phyloP scores from a whole-genome alignment of 2,329 filamentous ascomycete genomes.

The Periconia sp. region DNA sequence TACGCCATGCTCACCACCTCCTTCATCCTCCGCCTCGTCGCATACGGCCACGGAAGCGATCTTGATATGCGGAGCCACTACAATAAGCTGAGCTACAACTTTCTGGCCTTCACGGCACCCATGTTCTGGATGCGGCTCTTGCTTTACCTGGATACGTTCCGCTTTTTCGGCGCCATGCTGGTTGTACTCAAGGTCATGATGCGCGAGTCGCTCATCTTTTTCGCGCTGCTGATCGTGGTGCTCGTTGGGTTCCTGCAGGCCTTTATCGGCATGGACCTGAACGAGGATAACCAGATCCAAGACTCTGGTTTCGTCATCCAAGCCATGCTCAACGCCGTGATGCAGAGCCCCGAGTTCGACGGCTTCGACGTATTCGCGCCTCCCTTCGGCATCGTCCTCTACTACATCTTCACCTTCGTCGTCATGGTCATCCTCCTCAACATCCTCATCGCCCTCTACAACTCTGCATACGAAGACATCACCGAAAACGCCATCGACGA shows the following conservation, averaged over 20 bases:
- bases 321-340: conserved; percentile 84
- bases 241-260: conserved; percentile 87
- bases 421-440: conserved; percentile 96
- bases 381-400: conserved; percentile 91
- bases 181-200: conserved; percentile 81
- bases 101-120: conserved; percentile 87
- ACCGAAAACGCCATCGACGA: conserved; percentile 92
- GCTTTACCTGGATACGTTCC: conserved; percentile 88
- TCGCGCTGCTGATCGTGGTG: conserved; percentile 82
- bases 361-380: conserved; percentile 89
- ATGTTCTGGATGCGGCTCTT: conserved; percentile 96
- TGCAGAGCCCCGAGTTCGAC: conserved; percentile 87
- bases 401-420: conserved; percentile 97
- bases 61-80: conserved; percentile 59
- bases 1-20: conserved; percentile 79
- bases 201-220: conserved; percentile 84
- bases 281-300: conserved; percentile 62
- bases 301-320: conserved; percentile 73
- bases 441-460: conserved; percentile 95
- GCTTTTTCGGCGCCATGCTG: conserved; percentile 97
- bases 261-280: conserved; percentile 87
- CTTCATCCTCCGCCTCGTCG: conserved; percentile 76
- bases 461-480: conserved; percentile 93
- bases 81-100: conserved; percentile 88
- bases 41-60: conserved; percentile 62